These are phyloP conservation scores for Clitocybe nebularis DNA, from an alignment of 1,284 basidiomycete species.

Conservation along the genomic window DNA sequence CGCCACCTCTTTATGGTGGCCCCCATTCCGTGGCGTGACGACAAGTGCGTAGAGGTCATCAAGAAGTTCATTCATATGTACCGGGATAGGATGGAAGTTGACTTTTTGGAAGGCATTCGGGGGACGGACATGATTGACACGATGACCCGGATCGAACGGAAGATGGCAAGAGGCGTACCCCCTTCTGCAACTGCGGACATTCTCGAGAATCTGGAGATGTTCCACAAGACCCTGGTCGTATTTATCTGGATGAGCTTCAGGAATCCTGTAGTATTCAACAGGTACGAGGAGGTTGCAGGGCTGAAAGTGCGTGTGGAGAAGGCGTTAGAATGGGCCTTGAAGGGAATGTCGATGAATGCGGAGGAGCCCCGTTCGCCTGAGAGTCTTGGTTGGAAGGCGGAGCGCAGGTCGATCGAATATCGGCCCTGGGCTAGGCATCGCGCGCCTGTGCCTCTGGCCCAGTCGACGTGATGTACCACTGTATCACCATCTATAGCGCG, in stretches of 20 bases:
- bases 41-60: constrained; percentile 27
- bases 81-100: constrained; percentile 31
- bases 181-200: constrained; percentile 17
- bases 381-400: too few relatives aligned
- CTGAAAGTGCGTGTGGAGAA: constrained; percentile 68
- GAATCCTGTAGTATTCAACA: constrained; percentile 70
- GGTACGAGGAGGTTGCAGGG: constrained; percentile 45
- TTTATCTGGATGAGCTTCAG: constrained; percentile 90
- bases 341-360: constrained; percentile 29
- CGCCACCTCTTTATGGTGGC: constrained; percentile 42
- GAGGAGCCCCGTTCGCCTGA: background rate
- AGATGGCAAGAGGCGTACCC: constrained; percentile 18
- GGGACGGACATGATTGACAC: constrained; percentile 37
- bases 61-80: constrained; percentile 33
- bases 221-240: constrained; percentile 79
- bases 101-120: constrained; percentile 27
- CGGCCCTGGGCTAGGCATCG: too few relatives aligned
- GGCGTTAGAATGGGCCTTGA: constrained; percentile 65
- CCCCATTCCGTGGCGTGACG: constrained; percentile 45
- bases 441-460: too few relatives aligned
- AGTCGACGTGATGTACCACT: too few relatives aligned
- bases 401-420: too few relatives aligned
- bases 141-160: constrained; percentile 41
- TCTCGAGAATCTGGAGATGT: constrained; percentile 55
- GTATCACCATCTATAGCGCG: too few relatives aligned